A percentile compares a stretch with the other conserved stretches of the same genome.
phyloP scores from a whole-genome alignment of 148 eudicot species.

The Rhododendron griersonianum region DNA sequence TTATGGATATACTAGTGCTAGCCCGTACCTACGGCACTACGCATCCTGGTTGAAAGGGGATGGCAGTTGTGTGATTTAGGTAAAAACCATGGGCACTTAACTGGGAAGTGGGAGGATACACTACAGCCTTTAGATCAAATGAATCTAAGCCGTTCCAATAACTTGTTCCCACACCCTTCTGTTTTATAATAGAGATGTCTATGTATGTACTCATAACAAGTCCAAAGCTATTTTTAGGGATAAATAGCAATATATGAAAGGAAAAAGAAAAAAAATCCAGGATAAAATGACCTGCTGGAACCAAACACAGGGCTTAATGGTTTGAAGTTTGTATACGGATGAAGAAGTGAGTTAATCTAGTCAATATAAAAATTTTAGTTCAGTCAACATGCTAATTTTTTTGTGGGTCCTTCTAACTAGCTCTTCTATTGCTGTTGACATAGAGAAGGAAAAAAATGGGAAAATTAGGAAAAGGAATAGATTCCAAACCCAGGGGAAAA shows the following conservation, averaged over 20 bases:
- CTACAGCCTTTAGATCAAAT: too few species aligned
- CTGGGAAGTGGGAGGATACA: too few species aligned
- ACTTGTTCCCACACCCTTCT: too few species aligned
- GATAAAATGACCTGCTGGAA: background rate
- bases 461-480: background rate
- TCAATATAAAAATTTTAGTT: background rate
- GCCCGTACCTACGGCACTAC: too few species aligned
- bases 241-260: background rate
- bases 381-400: background rate
- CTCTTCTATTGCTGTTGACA: background rate
- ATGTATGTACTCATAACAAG: background rate
- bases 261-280: background rate
- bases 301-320: background rate
- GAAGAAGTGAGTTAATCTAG: background rate
- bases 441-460: background rate
- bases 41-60: too few species aligned
- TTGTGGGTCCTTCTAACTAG: background rate
- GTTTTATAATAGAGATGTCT: too few species aligned
- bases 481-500: background rate
- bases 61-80: too few species aligned
- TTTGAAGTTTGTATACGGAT: background rate
- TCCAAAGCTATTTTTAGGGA: background rate
- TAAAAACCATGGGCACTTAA: too few species aligned
- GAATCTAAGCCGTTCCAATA: too few species aligned
- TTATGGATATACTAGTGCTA: background rate